These are phyloP conservation scores for Cunninghamia lanceolata DNA, from an alignment of 75 land plant species.

Conservation along the genomic window DNA sequence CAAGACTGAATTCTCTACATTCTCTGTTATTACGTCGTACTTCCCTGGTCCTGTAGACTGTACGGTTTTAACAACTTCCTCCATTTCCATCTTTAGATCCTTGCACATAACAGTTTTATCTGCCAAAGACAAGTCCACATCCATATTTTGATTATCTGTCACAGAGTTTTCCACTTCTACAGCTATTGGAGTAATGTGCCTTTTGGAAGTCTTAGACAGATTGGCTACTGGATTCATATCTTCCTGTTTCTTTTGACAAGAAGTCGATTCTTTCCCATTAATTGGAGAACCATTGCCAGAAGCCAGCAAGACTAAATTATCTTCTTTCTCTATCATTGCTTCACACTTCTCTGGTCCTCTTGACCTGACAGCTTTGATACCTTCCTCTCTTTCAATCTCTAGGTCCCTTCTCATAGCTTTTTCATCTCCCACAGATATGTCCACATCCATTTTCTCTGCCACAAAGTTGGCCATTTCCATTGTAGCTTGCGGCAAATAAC, in stretches of 20 bases:
- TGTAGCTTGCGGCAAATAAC: constrained; percentile 20
- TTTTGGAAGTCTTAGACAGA: not conserved
- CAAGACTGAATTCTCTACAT: not conserved
- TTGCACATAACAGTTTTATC: not conserved
- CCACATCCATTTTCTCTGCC: constrained; percentile 1
- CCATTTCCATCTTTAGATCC: not conserved
- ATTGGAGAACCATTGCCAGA: constrained; percentile 1
- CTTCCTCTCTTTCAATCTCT: not conserved
- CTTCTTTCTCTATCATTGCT: not conserved
- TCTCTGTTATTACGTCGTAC: not conserved
- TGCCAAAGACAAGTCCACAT: constrained; percentile 1
- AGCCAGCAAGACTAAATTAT: constrained; percentile 2
- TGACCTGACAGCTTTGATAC: not conserved
- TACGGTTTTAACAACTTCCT: constrained; percentile 5
- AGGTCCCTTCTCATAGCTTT: not conserved
- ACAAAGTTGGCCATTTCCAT: constrained; percentile 7
- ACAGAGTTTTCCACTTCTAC: constrained; percentile 3
- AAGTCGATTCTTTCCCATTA: constrained; percentile 7
- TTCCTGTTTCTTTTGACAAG: constrained; percentile 5
- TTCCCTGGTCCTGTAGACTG: not conserved
- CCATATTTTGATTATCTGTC: not conserved
- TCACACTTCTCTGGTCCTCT: not conserved
- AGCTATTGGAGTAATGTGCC: not conserved
- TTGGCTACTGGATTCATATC: not conserved
- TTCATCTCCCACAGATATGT: constrained; percentile 1